phyloP scores from a whole-genome alignment of 2,329 filamentous ascomycete genomes.

The Cordyceps cicadae region DNA sequence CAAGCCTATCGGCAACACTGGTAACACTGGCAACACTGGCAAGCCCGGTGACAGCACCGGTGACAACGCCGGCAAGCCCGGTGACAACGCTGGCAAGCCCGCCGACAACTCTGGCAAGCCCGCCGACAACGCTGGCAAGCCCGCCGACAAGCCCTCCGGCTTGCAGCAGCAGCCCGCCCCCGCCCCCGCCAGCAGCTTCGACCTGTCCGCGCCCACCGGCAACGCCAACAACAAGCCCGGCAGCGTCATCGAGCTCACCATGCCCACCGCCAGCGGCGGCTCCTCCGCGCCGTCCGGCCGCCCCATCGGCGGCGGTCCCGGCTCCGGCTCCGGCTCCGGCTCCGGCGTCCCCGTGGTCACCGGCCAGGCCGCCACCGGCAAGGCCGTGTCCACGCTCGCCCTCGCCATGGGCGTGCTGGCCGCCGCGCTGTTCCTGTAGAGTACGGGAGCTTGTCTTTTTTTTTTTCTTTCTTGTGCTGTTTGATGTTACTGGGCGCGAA shows the following conservation, averaged over 20 bases:
- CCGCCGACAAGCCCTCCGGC: no score
- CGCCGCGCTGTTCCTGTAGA: conserved; percentile 1
- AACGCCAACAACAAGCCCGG: no score
- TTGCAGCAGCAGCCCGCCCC: no score
- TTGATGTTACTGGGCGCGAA: not conserved
- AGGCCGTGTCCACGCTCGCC: not conserved
- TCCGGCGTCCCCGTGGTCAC: not conserved
- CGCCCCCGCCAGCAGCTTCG: not conserved
- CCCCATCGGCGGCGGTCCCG: not conserved
- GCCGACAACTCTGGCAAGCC: not conserved
- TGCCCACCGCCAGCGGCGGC: not conserved
- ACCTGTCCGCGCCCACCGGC: not conserved
- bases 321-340: not conserved
- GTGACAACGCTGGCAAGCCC: not conserved
- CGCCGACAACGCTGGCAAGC: no score
- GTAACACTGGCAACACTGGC: not conserved
- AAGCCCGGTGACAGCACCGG: not conserved
- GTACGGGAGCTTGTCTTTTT: not conserved
- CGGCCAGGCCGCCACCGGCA: not conserved
- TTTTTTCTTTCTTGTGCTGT: not conserved
- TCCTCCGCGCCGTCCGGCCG: not conserved
- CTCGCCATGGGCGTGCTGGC: not conserved
- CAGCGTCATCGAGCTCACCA: no score
- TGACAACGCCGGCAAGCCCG: not conserved
- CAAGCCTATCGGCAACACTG: no score